Conservation (phyloP, 176 grass and related monocot species). For the bread wheat (Triticum aestivum) region IWGSC_CS_RefSeq_v2.1 NC_057801.1:666209112-666209611, state of each 20-base stretch:
- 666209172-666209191: slow-evolving; percentile 96
- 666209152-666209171: slow-evolving; percentile 98
- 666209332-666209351: slow-evolving; percentile 33
- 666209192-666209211: slow-evolving; percentile 97
- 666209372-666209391: not conserved
- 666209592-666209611: slow-evolving; percentile 96
- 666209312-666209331: slow-evolving; percentile 58
- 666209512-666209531: slow-evolving; percentile 95
- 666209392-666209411: slow-evolving; percentile 73
- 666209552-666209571: slow-evolving; percentile 89
- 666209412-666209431: slow-evolving; percentile 96
- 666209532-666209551: slow-evolving; percentile 94
- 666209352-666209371: slow-evolving; percentile 10
- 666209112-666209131: slow-evolving; percentile 86
- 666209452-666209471: slow-evolving; percentile 80
- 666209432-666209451: slow-evolving; percentile 84
- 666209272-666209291: slow-evolving; percentile 89
- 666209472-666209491: slow-evolving; percentile 91
- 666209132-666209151: slow-evolving; percentile 79
- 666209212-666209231: slow-evolving; percentile 90
- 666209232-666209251: slow-evolving; percentile 91
- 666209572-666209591: slow-evolving; percentile 97
- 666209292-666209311: slow-evolving; percentile 59
- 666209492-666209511: slow-evolving; percentile 88
- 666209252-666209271: slow-evolving; percentile 85